Evolutionary conservation across 2,329 filamentous ascomycete genomes (phyloP).

Genomic region (Harringtonia lauricola): DNA sequence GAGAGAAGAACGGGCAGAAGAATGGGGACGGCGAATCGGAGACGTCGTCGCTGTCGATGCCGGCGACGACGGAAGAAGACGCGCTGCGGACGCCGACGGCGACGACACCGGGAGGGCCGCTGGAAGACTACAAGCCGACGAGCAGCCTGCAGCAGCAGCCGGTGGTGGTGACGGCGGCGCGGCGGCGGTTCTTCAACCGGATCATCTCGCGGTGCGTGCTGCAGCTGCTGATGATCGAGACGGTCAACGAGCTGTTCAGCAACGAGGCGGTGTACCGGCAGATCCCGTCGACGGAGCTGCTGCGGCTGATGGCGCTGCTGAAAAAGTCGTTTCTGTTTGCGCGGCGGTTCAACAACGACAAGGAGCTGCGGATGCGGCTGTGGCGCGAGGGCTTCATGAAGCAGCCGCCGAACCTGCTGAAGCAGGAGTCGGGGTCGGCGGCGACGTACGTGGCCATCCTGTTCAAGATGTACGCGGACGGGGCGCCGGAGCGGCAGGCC

Average conservation of each 20-base stretch:
- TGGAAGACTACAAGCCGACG: slow-evolving; percentile 83
- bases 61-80: slow-evolving; percentile 22
- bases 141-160: slow-evolving; percentile 74
- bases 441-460: slow-evolving; percentile 93
- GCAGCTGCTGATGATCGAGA: slow-evolving; percentile 98
- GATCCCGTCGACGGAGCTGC: slow-evolving; percentile 80
- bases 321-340: slow-evolving; percentile 97
- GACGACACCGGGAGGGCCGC: slow-evolving; percentile 24
- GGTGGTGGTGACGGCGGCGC: slow-evolving; percentile 82
- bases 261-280: slow-evolving; percentile 91
- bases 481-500: slow-evolving; percentile 67
- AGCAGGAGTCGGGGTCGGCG: slow-evolving; percentile 88
- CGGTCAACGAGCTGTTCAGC: slow-evolving; percentile 95
- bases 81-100: slow-evolving; percentile 17
- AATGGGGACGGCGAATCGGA: slow-evolving; percentile 36
- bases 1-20: slow-evolving; percentile 28
- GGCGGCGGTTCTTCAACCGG: slow-evolving; percentile 93
- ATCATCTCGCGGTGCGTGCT: slow-evolving; percentile 98
- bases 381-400: slow-evolving; percentile 99
- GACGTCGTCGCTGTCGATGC: slow-evolving; percentile 15
- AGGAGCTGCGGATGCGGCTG: slow-evolving; percentile 83
- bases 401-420: slow-evolving; percentile 92
- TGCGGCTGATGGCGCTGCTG: slow-evolving; percentile 84
- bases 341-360: slow-evolving; percentile 94
- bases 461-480: slow-evolving; percentile 94